Evolutionary conservation across 371 early-diverging fungal species (phyloP), one percentile per base, ranked within the genome.

Genomic region (Rozella allomycis): DNA sequence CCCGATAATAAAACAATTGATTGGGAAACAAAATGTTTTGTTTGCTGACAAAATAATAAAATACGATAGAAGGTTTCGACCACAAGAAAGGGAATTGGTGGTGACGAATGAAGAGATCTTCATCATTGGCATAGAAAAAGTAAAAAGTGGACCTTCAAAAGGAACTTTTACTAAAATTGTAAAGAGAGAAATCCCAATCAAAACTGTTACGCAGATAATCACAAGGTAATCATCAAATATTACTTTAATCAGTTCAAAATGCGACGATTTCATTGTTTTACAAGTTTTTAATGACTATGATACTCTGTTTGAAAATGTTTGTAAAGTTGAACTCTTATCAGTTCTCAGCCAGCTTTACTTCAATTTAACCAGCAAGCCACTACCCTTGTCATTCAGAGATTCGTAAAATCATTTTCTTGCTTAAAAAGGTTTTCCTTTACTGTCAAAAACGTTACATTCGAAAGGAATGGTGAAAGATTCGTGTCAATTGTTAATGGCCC

Each of bases 311-410:
- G 59, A 61, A 40, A 57, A 57, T 35, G 36, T 56, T 13, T 75
- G 79, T 50, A 87, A 87, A 55, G 87, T 84, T 3, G 90, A 85
- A 51, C 48, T 86, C 19, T 50, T 80, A 12, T 58, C 74, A 0
- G 55, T 60, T 7, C 38, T 60, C 20, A 54, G 51, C 50, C 5
- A 19, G 7, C 13, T 11, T 36, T 57, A 53, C 39, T 23, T 41
- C 16, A 14, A 13, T 0, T 34, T 37, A 0, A 31, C 34, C 3
- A 46, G 47, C 6, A 38, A 43, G 7, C 30, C 33, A 1, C 30
- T 60, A 23, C 21, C 4, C 12, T 18, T 58, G 8, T 43, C 45
- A 17, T 62, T 62, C 34, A 31, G 33, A 1, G 62, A 62, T 47
- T 46, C 11, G 56, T 55, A 42, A 26, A 44, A 25, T 11, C n/a